phyloP scores from a whole-genome alignment of 2,329 filamentous ascomycete genomes.

The Albifimbria verrucaria region DNA sequence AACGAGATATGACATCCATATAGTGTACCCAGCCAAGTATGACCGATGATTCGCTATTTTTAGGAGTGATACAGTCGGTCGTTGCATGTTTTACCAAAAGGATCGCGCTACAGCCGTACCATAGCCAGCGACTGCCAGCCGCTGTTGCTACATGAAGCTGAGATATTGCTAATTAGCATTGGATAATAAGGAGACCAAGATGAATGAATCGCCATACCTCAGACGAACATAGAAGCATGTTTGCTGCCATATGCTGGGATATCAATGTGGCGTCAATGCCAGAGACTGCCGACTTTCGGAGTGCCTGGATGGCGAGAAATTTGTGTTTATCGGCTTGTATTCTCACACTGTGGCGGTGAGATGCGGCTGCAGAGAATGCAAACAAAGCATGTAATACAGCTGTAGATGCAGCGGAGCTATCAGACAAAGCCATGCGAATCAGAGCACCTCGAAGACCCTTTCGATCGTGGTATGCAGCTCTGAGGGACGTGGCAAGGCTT shows the following conservation, averaged over 20 bases:
- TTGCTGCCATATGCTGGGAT: not conserved
- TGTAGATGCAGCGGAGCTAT: not conserved
- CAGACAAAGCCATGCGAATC: not conserved
- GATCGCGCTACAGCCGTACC: not conserved
- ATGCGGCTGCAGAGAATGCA: not conserved
- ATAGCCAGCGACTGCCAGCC: not conserved
- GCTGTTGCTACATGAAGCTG: not conserved
- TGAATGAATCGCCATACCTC: not conserved
- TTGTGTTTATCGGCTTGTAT: constrained; percentile 11
- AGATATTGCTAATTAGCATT: not conserved
- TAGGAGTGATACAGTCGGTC: not conserved
- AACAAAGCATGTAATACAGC: not conserved
- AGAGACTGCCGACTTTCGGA: not conserved
- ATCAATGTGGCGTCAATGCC: not conserved
- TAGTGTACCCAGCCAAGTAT: not conserved
- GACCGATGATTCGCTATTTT: not conserved
- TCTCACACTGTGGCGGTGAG: not conserved
- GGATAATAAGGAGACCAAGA: not conserved
- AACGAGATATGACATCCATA: not conserved
- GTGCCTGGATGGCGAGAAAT: constrained; percentile 1
- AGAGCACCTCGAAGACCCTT: not conserved
- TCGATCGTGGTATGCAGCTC: not conserved
- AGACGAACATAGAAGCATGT: not conserved
- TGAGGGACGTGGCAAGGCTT: not conserved
- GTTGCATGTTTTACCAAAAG: not conserved